Evolutionary conservation across 768 basidiomycete genomes (phyloP).

Genomic region (Ramaria sp.): DNA sequence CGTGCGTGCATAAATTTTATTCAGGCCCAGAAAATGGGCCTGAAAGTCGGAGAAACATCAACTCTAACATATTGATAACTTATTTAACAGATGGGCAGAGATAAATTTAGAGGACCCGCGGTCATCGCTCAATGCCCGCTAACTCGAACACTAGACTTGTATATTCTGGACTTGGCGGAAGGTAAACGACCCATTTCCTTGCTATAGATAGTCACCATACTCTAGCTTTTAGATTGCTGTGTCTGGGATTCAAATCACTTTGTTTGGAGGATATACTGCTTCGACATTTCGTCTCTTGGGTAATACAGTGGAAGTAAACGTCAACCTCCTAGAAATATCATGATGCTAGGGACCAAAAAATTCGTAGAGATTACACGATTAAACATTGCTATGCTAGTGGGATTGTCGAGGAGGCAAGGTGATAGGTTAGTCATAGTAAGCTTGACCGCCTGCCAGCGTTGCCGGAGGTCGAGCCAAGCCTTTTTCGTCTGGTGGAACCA

Average conservation of each 20-base stretch:
- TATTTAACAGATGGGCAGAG: background rate
- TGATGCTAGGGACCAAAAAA: no score
- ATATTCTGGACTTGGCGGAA: background rate
- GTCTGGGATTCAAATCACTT: no score
- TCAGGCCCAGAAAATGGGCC: background rate
- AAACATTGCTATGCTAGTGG: background rate
- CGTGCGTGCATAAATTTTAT: conserved; percentile 33
- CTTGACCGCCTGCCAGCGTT: background rate
- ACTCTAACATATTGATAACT: background rate
- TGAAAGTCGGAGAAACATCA: no score
- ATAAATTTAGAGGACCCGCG: background rate
- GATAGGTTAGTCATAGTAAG: background rate
- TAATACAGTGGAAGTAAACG: no score
- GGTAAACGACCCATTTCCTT: no score
- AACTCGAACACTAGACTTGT: background rate
- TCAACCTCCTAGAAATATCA: background rate
- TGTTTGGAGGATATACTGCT: no score
- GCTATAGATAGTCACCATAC: no score
- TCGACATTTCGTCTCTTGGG: no score
- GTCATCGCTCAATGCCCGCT: background rate
- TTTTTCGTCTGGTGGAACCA: background rate
- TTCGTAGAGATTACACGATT: background rate
- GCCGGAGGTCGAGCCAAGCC: background rate
- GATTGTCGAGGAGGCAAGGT: background rate
- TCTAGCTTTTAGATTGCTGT: no score